phyloP scores from a whole-genome alignment of 345 rosid genomes.

The Combretum micranthum region DNA sequence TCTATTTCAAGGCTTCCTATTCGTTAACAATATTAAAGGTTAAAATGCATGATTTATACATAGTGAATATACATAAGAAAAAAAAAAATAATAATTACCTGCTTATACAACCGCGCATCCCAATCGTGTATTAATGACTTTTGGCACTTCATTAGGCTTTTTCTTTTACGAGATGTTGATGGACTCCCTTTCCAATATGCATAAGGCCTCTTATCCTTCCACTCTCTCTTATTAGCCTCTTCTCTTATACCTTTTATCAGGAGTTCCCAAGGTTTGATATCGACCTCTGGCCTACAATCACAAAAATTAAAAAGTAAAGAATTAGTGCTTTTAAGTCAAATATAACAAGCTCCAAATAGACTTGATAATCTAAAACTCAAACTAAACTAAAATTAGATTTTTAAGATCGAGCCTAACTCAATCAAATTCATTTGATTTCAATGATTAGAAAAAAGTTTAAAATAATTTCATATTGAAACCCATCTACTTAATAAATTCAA shows the following conservation, averaged over 20 bases:
- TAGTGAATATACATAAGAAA: too few relatives aligned
- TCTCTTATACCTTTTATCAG: constrained; percentile 13
- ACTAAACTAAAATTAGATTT: too few relatives aligned
- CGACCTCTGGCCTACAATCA: constrained; percentile 22
- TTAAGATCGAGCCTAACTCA: too few relatives aligned
- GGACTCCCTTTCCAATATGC: constrained; percentile 42
- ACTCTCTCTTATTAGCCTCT: constrained; percentile 17
- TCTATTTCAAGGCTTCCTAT: too few relatives aligned
- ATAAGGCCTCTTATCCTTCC: constrained; percentile 28
- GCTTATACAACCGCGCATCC: constrained; percentile 10
- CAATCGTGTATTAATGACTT: neutral
- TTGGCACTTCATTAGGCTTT: constrained; percentile 22
- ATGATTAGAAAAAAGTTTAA: too few relatives aligned
- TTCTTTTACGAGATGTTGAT: constrained; percentile 14
- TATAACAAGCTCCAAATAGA: neutral
- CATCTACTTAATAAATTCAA: too few relatives aligned
- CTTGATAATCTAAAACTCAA: too few relatives aligned
- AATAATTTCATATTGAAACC: too few relatives aligned
- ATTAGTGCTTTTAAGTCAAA: neutral
- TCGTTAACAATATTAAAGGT: too few relatives aligned
- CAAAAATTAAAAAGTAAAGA: neutral
- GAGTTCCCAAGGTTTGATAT: constrained; percentile 27
- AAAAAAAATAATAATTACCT: constrained; percentile 1
- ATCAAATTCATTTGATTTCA: too few relatives aligned
- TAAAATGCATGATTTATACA: too few relatives aligned